These are phyloP conservation scores for Hsuehochloa calcarea DNA, from an alignment of 176 grass and related monocot genomes.

Conservation along the genomic window DNA sequence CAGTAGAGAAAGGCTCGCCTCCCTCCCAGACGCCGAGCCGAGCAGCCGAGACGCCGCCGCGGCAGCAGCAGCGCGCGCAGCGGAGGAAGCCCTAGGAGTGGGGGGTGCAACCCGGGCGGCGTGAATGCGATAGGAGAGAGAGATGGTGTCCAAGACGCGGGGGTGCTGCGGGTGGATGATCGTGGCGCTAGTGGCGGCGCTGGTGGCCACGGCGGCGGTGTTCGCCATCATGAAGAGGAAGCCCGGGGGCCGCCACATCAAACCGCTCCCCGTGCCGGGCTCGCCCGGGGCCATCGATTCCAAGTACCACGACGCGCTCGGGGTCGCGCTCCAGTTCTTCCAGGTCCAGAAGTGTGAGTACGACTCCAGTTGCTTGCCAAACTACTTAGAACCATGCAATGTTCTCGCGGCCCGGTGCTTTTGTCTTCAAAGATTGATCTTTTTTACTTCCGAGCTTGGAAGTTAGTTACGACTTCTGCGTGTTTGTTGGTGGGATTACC, in stretches of 20 bases:
- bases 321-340: constrained; percentile 90
- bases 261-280: constrained; percentile 83
- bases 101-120: background rate
- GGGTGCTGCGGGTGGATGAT: constrained; percentile 87
- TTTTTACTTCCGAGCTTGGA: background rate
- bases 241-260: constrained; percentile 28
- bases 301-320: constrained; percentile 85
- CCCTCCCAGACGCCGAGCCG: background rate
- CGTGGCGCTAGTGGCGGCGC: constrained; percentile 70
- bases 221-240: constrained; percentile 76
- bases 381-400: background rate
- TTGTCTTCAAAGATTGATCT: background rate
- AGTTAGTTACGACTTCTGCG: background rate
- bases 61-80: background rate
- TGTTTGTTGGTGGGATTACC: background rate
- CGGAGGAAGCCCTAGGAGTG: background rate
- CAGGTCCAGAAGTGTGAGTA: constrained; percentile 85
- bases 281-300: constrained; percentile 75
- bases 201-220: constrained; percentile 76
- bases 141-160: constrained; percentile 51
- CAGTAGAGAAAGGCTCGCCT: background rate
- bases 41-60: background rate
- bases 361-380: background rate
- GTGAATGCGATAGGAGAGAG: constrained; percentile 37
- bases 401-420: background rate